Base-by-base conservation (phyloP, 2,329 filamentous ascomycete species). In the Meredithiella fracta region DNA sequence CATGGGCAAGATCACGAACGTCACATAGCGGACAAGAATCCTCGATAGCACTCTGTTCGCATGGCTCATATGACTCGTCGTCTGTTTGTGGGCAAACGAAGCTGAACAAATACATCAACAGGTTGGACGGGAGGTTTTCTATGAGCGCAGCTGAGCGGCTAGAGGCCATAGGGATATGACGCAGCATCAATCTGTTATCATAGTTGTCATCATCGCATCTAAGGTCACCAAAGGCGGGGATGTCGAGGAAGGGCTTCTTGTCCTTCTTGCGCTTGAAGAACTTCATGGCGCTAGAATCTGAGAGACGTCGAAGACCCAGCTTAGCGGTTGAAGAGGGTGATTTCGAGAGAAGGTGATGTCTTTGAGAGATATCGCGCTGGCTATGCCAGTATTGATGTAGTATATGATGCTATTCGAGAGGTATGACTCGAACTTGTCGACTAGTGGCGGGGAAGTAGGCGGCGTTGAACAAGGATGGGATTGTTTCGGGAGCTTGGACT, bases 11-110 rank as follows among this genome's bases (percentile, higher is more conserved):
- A 68, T 96, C 89, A 62, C 90, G 82, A 72, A 92, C 77, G 70
- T 95, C 88, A 71, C 91, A 97, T 62, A 94, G 81, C 85, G 92
- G 91, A 71, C 91, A 97, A 57, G 81, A 82, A 70, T 88, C 82
- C 62, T 85, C 83, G 52, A 80, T 77, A 61, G 84, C 80, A 59
- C 84, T 87, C 63, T 86, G 78, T 71, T 97, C 91, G 64, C 86
- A 91, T 44, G 82, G 82, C 61, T 87, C 83, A 67, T 92, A 94
- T 59, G 76, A 82, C 65, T 82, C 74, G 68, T 97, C 90, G 55
- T 72, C 70, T 37, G 81, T 73, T 68, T 97, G 91, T 6, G 90
- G 90, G 63, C 90, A 96, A 57, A 96, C 82, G 62, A 81, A 81
- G 63, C 76, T 70, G 67, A 96, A 91, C 65, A 96, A 90, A 65